phyloP scores from a whole-genome alignment of 169 alveolate species.

The Toxoplasma gondii region DNA sequence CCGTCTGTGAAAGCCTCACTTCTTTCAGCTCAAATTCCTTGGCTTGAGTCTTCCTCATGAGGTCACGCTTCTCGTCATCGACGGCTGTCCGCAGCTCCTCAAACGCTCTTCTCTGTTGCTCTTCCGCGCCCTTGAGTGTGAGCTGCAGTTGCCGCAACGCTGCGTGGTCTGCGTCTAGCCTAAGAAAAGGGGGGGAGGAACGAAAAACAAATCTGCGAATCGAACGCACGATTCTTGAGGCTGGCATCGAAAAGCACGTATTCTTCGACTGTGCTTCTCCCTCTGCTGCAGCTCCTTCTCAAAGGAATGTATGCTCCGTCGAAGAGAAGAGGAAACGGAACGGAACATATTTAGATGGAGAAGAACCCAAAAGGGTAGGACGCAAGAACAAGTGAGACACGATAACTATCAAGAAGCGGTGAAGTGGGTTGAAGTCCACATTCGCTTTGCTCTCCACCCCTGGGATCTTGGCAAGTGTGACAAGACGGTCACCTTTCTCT shows the following conservation, averaged over 20 bases:
- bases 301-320: not conserved
- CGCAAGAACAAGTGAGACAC: too few relatives aligned
- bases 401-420: too few relatives aligned
- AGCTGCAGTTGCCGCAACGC: not conserved
- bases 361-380: not conserved
- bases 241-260: too few relatives aligned
- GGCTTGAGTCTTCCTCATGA: not conserved
- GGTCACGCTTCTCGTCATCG: not conserved
- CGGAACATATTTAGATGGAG: too few relatives aligned
- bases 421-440: not conserved
- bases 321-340: not conserved
- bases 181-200: not conserved
- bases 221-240: too few relatives aligned
- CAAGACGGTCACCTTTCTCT: not conserved
- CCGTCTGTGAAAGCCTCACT: not conserved
- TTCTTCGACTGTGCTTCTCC: too few relatives aligned
- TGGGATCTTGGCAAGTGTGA: too few relatives aligned
- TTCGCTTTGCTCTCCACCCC: too few relatives aligned
- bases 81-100: not conserved
- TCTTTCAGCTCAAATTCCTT: not conserved
- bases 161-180: not conserved
- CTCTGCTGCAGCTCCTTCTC: too few relatives aligned
- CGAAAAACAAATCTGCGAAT: too few relatives aligned
- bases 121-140: not conserved
- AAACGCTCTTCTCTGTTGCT: not conserved